Evolutionary conservation across 177 flowering plant species (phyloP), one percentile per base, ranked within the genome.

Genomic region (Vitis hybrid): DNA sequence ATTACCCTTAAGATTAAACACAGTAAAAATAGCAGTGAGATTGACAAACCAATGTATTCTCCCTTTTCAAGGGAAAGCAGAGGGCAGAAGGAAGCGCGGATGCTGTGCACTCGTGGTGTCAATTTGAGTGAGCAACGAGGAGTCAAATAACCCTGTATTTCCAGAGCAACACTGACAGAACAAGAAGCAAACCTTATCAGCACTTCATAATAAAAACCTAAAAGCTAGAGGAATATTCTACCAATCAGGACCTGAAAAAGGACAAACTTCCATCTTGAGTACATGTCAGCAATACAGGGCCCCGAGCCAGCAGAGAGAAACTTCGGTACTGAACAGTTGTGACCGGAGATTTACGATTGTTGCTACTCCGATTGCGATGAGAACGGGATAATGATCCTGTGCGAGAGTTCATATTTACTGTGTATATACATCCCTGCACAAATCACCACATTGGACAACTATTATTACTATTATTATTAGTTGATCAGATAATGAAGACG

Each of bases 61-160:
- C 98, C 98, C 75, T 91, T 92, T 68, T 94, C 97, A 69, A 94
- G 91, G 49, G 98, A 94, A 77, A 94, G 91, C 56, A 94, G 72
- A 32, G 98, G 98, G 82, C 97, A 91, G 76, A 91, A 95, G 57
- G 94, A 89, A 77, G 94, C 97, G 48, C 81, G 93, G 21, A 93
- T 87, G 62, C 85, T 87, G 62, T 96, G 92, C 64, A 91, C 71
- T 60, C 97, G 83, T 69, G 98, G 89, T 79, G 88, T 74, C 73
- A 96, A 82, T 76, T 92, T 87, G 65, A 96, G 97, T 15, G 99
- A 83, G 88, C 97, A 96, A n/a, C 97, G 94, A 56, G 90, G 86
- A 40, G 98, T 91, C 77, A 96, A 79, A 78, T 93, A 96, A 64
- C 99, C 99, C 72, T 92, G 75, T 51, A 88, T 60, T 85, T 93